These are phyloP conservation scores for Phytophthora megakarya DNA, from an alignment of 352 stramenopile species.

Conservation along the genomic window DNA sequence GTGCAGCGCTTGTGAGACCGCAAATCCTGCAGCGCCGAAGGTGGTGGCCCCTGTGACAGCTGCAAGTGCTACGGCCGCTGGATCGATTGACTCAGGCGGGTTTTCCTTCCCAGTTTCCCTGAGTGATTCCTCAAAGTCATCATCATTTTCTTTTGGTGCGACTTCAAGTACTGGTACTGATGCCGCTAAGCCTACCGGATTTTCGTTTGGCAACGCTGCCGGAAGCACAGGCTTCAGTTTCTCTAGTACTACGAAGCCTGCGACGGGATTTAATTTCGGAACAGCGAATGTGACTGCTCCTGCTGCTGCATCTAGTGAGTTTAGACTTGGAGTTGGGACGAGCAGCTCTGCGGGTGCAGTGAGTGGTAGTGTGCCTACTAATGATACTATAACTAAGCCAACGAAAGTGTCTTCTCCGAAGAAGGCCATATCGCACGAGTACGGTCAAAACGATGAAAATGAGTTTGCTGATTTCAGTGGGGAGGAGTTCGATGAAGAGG, in stretches of 20 bases:
- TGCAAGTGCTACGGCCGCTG: slow-evolving; percentile 28
- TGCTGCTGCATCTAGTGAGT: background rate
- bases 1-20: slow-evolving; percentile 53
- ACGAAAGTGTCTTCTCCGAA: background rate
- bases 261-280: slow-evolving; percentile 14
- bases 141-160: slow-evolving; percentile 52
- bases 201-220: slow-evolving; percentile 32
- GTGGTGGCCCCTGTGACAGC: slow-evolving; percentile 22
- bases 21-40: slow-evolving; percentile 53
- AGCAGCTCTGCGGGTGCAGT: background rate
- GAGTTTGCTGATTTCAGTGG: slow-evolving; percentile 52
- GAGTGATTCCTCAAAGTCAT: slow-evolving; percentile 19
- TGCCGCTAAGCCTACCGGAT: slow-evolving; percentile 21
- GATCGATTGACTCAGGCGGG: slow-evolving; percentile 40
- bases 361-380: background rate
- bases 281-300: slow-evolving; percentile 4
- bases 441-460: slow-evolving; percentile 73
- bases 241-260: slow-evolving; percentile 13
- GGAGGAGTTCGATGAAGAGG: slow-evolving; percentile 67
- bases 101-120: slow-evolving; percentile 45
- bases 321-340: background rate
- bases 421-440: slow-evolving; percentile 30
- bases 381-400: background rate
- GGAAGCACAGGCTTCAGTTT: slow-evolving; percentile 8
- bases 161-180: background rate